Base-by-base conservation (phyloP, 805 yeast genomes). In the Geotrichum ghanense region DNA sequence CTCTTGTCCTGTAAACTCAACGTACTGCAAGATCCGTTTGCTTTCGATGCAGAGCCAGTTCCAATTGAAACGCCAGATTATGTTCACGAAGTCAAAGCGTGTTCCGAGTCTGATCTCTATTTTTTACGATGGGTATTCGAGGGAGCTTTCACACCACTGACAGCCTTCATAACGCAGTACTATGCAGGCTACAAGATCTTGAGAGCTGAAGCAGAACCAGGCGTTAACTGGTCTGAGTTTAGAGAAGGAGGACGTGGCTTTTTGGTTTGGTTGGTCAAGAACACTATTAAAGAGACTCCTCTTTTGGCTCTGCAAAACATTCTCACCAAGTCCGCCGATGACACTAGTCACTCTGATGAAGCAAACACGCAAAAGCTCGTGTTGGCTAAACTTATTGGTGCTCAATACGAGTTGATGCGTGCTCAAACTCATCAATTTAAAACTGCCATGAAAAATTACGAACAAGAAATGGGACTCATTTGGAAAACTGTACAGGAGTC, bases 191-290 rank as follows among this genome's bases (percentile, higher is more conserved):
- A 47, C 42, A 44, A 45, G 41, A 34, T 53, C 17, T 48, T 53
- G 26, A 25, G 50, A 25, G 52, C 54, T 7, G 54, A 51, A 40
- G 44, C 45, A 16, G 56, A 53, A 43, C 55, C 56, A 2, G 56
- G 56, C 25, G 51, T 53, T 39, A 51, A 53, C 10, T 53, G 56
- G 56, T 52, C 50, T 22, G 56, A 53, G 31, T 53, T 51, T 45
- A 43, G 56, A 7, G 34, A 42, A 24, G 51, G 51, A 19, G 16
- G 43, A 16, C 34, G 56, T 5, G 52, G 51, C 3, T 49, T 53
- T 17, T 42, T 53, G 41, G 22, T 53, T 25, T 53, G 56, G 56
- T 44, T 53, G 17, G 45, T 48, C 10, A 39, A 44, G 22, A 42
- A 46, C 1, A 2, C 39, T 10, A 16, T 46, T 17, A 19, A 43